phyloP scores from a whole-genome alignment of 2,329 filamentous ascomycete species.

The Pleomassaria siparia region DNA sequence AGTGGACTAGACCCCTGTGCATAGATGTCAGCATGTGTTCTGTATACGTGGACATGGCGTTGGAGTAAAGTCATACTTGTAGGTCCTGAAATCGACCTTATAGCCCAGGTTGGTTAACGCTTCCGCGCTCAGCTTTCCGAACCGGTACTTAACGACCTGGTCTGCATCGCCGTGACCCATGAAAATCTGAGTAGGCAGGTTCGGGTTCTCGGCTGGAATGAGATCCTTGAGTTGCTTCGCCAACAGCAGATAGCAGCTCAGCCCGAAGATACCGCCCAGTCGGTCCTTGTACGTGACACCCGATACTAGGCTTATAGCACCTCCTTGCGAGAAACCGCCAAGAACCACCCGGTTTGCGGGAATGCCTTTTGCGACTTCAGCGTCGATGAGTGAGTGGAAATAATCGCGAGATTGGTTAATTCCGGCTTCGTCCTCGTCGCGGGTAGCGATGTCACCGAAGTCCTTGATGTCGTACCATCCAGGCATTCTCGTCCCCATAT shows the following conservation, averaged over 20 bases:
- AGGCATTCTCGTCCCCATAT: slow-evolving; percentile 77
- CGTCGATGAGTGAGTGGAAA: slow-evolving; percentile 76
- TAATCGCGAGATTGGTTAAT: slow-evolving; percentile 73
- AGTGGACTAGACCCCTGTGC: slow-evolving; percentile 69
- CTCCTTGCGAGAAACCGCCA: slow-evolving; percentile 84
- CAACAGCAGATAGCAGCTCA: slow-evolving; percentile 81
- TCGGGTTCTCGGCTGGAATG: slow-evolving; percentile 52
- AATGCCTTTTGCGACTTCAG: slow-evolving; percentile 80
- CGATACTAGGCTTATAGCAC: slow-evolving; percentile 80
- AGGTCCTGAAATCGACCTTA: slow-evolving; percentile 74
- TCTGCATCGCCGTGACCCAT: slow-evolving; percentile 87
- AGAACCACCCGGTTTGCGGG: slow-evolving; percentile 80
- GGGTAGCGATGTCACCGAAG: slow-evolving; percentile 48
- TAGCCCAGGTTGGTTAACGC: slow-evolving; percentile 69
- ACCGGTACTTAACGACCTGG: slow-evolving; percentile 67
- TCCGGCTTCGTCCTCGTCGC: slow-evolving; percentile 68
- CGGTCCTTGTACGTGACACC: slow-evolving; percentile 74
- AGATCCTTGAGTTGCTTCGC: slow-evolving; percentile 61
- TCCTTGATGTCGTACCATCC: slow-evolving; percentile 78
- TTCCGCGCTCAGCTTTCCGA: slow-evolving; percentile 69
- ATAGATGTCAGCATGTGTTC: neutral
- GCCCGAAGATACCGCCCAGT: slow-evolving; percentile 82
- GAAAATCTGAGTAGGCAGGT: slow-evolving; percentile 79
- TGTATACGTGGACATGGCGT: neutral
- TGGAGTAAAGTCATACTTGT: slow-evolving; percentile 66